These are phyloP conservation scores for Starmerella bacillaris DNA, from an alignment of 805 yeast species.

Conservation along the genomic window DNA sequence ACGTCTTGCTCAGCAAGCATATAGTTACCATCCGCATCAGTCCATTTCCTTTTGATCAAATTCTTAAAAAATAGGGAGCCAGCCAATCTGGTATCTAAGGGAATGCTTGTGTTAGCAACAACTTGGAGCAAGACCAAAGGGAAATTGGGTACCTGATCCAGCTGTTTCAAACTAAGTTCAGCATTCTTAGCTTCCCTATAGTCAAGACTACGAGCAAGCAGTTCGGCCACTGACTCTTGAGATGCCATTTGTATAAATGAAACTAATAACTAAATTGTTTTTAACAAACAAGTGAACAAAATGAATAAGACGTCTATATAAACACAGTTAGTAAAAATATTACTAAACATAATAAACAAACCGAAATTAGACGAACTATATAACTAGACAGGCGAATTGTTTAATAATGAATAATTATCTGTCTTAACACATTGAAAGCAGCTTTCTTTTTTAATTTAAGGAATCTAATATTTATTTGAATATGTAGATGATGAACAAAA, in stretches of 20 bases:
- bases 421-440: too few relatives aligned
- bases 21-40: slow-evolving; percentile 73
- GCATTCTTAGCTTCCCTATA: slow-evolving; percentile 20
- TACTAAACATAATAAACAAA: too few relatives aligned
- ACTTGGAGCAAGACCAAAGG: slow-evolving; percentile 57
- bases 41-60: slow-evolving; percentile 69
- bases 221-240: slow-evolving; percentile 17
- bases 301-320: not conserved
- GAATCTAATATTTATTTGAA: too few relatives aligned
- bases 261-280: not conserved
- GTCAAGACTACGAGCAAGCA: slow-evolving; percentile 18
- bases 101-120: slow-evolving; percentile 43
- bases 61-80: slow-evolving; percentile 85
- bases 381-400: too few relatives aligned
- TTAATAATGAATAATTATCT: too few relatives aligned
- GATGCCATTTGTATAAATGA: slow-evolving; percentile 7
- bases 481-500: too few relatives aligned
- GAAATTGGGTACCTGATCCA: slow-evolving; percentile 59
- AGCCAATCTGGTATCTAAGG: slow-evolving; percentile 52
- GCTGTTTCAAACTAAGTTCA: slow-evolving; percentile 42
- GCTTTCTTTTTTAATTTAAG: too few relatives aligned
- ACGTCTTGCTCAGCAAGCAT: slow-evolving; percentile 45
- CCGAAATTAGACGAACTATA: too few relatives aligned
- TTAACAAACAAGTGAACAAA: slow-evolving; percentile 1
- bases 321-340: too few relatives aligned